Evolutionary conservation across 495 filamentous ascomycete species (phyloP).

Genomic region (Bombardia bombarda): DNA sequence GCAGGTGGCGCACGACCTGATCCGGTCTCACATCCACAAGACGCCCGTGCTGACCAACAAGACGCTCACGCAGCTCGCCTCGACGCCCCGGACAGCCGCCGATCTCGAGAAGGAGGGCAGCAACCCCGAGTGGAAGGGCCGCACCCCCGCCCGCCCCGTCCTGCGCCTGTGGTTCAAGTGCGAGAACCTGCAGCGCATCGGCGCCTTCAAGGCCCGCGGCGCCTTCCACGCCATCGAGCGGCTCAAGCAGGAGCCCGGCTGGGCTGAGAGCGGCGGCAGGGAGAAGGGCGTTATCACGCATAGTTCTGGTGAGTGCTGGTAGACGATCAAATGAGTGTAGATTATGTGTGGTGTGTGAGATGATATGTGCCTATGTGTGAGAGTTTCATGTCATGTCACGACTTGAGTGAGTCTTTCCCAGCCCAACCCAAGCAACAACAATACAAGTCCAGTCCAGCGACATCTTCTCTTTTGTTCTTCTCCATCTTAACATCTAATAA

Average conservation of each 20-base stretch:
- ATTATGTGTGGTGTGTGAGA: too few species aligned
- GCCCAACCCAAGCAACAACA: too few species aligned
- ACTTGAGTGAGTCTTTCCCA: too few species aligned
- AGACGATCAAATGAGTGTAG: too few species aligned
- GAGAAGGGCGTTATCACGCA: conserved; percentile 81
- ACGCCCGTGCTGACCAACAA: conserved; percentile 75
- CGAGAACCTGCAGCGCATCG: conserved; percentile 86
- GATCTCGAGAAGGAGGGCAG: conserved; percentile 41
- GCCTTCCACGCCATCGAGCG: conserved; percentile 81
- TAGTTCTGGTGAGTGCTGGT: conserved; percentile 60
- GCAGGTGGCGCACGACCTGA: conserved; percentile 58
- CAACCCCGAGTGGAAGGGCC: conserved; percentile 52
- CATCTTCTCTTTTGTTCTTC: too few species aligned
- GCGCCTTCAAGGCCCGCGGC: conserved; percentile 88
- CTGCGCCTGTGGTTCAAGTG: conserved; percentile 90
- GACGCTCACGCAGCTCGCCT: conserved; percentile 44
- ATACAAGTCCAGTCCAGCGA: too few species aligned
- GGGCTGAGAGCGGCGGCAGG: conserved; percentile 40
- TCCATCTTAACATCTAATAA: too few species aligned
- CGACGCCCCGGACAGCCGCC: conserved; percentile 42
- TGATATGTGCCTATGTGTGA: too few species aligned
- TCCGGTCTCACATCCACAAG: conserved; percentile 67
- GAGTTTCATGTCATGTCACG: too few species aligned
- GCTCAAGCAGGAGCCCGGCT: conserved; percentile 57
- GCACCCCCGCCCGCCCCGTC: conserved; percentile 50